Evolutionary conservation across 768 basidiomycete species (phyloP).

Genomic region (Xerocomellus amylosporus): DNA sequence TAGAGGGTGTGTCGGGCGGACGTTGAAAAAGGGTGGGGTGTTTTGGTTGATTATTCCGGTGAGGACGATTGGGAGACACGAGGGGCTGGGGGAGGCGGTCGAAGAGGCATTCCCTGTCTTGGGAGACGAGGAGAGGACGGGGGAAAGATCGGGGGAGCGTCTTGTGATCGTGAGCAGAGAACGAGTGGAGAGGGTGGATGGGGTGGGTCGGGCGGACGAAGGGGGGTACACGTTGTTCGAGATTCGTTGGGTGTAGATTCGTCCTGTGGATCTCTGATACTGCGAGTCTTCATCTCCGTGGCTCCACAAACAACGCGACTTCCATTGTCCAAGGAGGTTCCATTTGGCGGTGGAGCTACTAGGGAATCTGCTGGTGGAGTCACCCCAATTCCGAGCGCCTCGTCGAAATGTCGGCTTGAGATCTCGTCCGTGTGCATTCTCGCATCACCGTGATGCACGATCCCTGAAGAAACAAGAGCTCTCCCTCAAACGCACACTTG

Average conservation of each 20-base stretch:
- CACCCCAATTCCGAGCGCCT: too few relatives aligned
- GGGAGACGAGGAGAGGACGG: neutral
- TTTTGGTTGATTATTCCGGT: slow-evolving; percentile 77
- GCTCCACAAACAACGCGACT: neutral
- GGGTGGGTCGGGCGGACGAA: slow-evolving; percentile 69
- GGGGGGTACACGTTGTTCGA: slow-evolving; percentile 64
- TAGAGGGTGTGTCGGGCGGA: slow-evolving; percentile 51
- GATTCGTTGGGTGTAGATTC: slow-evolving; percentile 52
- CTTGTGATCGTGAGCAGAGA: slow-evolving; percentile 50
- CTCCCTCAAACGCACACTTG: neutral
- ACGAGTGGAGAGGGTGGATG: slow-evolving; percentile 46
- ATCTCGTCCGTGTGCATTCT: neutral
- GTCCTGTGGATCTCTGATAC: neutral
- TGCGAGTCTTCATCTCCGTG: neutral
- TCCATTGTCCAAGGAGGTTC: neutral
- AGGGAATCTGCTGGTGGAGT: too few relatives aligned
- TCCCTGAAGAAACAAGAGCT: neutral
- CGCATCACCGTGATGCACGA: neutral
- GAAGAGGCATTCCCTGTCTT: slow-evolving; percentile 47
- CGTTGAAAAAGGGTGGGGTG: slow-evolving; percentile 45
- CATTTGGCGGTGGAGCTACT: neutral
- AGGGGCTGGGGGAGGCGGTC: slow-evolving; percentile 55
- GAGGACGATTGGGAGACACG: slow-evolving; percentile 62
- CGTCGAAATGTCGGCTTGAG: too few relatives aligned
- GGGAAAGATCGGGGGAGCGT: slow-evolving; percentile 5